Evolutionary conservation across 257 asterid species (phyloP).

Genomic region (Solanum bulbocastanum): DNA sequence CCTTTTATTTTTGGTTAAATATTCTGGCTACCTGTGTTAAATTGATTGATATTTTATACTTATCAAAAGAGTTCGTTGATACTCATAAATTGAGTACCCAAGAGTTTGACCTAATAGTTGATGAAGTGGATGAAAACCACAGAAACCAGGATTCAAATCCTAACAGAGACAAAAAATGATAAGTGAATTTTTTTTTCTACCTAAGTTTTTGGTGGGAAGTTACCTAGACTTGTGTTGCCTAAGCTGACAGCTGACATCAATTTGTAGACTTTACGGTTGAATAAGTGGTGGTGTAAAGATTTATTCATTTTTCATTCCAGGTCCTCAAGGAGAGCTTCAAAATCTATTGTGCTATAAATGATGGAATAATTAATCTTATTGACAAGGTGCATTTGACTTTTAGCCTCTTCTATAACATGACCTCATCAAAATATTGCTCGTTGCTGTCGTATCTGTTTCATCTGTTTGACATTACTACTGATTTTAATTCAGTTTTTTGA

Average conservation of each 20-base stretch:
- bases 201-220: background rate
- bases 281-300: background rate
- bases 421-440: background rate
- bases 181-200: background rate
- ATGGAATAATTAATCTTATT: constrained; percentile 94
- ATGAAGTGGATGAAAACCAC: background rate
- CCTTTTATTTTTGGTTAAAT: background rate
- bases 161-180: background rate
- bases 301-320: constrained; percentile 27
- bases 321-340: constrained; percentile 98
- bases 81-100: background rate
- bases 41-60: background rate
- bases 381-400: constrained; percentile 64
- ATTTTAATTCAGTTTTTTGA: constrained; percentile 76
- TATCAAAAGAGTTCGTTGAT: background rate
- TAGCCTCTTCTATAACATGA: background rate
- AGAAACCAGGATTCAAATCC: background rate
- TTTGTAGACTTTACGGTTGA: background rate
- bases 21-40: background rate
- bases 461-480: background rate
- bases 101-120: background rate
- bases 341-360: constrained; percentile 90
- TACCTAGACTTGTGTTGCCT: background rate
- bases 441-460: background rate
- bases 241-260: background rate